phyloP scores from a whole-genome alignment of 2,329 filamentous ascomycete species.

The Ambrosiella cleistominuta region DNA sequence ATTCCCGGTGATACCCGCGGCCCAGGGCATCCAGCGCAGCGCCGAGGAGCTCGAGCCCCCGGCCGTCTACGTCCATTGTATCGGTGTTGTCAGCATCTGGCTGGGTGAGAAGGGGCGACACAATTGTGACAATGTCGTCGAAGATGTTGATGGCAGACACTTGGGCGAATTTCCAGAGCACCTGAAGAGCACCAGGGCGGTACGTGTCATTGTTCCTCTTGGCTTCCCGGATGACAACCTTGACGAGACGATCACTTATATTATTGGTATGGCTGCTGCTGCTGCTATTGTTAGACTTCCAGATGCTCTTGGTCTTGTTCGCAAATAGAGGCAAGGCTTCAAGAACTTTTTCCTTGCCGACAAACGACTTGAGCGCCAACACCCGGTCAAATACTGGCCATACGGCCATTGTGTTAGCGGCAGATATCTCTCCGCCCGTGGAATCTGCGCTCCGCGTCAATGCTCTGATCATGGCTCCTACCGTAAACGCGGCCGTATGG shows the following conservation, averaged over 20 bases:
- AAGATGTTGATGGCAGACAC: slow-evolving; percentile 46
- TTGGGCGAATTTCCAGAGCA: slow-evolving; percentile 55
- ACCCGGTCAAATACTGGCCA: slow-evolving; percentile 78
- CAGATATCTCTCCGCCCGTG: slow-evolving; percentile 37
- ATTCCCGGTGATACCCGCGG: slow-evolving; percentile 29
- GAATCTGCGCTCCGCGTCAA: slow-evolving; percentile 41
- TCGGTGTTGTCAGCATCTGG: too few species aligned
- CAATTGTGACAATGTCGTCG: slow-evolving; percentile 49
- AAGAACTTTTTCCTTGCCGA: slow-evolving; percentile 74
- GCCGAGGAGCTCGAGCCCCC: neutral
- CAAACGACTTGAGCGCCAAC: slow-evolving; percentile 76
- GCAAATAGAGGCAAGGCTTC: slow-evolving; percentile 65
- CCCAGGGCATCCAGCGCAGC: slow-evolving; percentile 27
- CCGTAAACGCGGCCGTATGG: slow-evolving; percentile 67
- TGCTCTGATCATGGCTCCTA: slow-evolving; percentile 54
- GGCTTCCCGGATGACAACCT: slow-evolving; percentile 69
- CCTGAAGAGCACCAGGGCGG: slow-evolving; percentile 54
- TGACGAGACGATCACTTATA: slow-evolving; percentile 49
- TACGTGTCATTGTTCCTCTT: slow-evolving; percentile 83
- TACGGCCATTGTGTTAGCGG: slow-evolving; percentile 41
- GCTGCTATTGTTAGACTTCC: slow-evolving; percentile 20
- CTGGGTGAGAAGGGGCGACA: slow-evolving; percentile 17
- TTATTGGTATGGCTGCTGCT: slow-evolving; percentile 9
- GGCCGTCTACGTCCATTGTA: slow-evolving; percentile 19
- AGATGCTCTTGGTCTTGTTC: slow-evolving; percentile 41